Base-by-base conservation (phyloP, 352 stramenopile species). In the Phytophthora capsici region DNA sequence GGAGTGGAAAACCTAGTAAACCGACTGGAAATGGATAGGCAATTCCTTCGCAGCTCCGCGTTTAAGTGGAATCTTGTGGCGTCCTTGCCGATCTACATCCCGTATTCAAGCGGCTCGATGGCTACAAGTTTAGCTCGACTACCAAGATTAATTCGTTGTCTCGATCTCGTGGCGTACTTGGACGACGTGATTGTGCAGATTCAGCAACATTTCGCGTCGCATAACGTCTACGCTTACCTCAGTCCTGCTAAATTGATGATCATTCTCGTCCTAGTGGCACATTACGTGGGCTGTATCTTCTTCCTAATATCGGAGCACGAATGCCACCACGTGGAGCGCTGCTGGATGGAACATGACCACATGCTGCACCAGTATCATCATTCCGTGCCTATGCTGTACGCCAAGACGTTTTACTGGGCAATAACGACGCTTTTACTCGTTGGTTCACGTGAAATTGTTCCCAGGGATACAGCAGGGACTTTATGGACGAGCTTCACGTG, bases 361-460 rank as follows among this genome's bases (percentile, higher is more conserved):
- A 58, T 93, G 17, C 55, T 94, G 6, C 77, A 91, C 10, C 28
- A 77, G 26, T 89, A 93, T 48, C 61, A 90, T 40, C 57, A 84
- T 28, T 83, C 80, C 0, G 46, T 84, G 1, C 25, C 57, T 1
- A 68, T 75, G n/a, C 58, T 91, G 0, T 93, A 93, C 52, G 61
- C 84, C 0, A 80, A 82, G 20, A 80, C 73, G 8, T 89, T 92
- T 36, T 92, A 93, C 50, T 93, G 85, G 85, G 81, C 81, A 1
- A 67, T 91, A 5, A 89, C 81, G 10, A 89, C 84, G 4, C 43
- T 93, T 1, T 70, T 84, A 4, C 68, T 93, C 1, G 80, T 89
- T 0, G 82, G 82, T 0, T 89, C 83, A 0, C 66, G 74, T 14
- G 83, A 91, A 48, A 80, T 84, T 36, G 78, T 91, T 2, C 73